Evolutionary conservation across 139 green algal species (phyloP).

Genomic region (Chlamydomonas sp.): DNA sequence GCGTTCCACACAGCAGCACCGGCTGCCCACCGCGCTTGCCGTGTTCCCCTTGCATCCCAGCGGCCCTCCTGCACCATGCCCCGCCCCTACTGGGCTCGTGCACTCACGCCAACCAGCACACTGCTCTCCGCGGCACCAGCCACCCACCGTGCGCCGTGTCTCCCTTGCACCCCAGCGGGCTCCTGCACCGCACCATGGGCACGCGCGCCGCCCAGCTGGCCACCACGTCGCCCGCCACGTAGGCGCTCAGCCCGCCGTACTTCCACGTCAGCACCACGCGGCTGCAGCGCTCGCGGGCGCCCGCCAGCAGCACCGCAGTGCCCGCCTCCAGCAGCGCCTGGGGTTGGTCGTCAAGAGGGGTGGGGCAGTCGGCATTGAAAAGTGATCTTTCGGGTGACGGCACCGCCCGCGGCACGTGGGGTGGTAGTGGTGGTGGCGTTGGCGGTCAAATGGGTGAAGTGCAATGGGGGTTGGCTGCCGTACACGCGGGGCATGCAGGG

Average conservation of each 20-base stretch:
- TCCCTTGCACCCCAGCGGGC: constrained; percentile 43
- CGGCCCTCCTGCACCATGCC: no score
- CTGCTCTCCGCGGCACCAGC: no score
- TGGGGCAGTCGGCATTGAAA: neutral
- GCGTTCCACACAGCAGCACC: no score
- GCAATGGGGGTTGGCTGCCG: neutral
- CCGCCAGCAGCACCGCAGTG: constrained; percentile 55
- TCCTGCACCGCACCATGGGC: constrained; percentile 62
- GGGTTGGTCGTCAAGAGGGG: neutral
- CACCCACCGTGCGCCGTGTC: constrained; percentile 38
- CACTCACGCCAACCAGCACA: no score
- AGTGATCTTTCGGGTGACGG: neutral
- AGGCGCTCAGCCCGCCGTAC: constrained; percentile 72
- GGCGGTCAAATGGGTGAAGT: neutral
- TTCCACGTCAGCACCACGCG: constrained; percentile 71
- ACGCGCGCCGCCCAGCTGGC: constrained; percentile 72
- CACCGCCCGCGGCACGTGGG: neutral
- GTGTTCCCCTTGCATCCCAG: no score
- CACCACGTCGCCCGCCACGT: constrained; percentile 78
- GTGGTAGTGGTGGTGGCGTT: neutral
- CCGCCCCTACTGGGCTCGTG: no score
- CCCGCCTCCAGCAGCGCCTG: constrained; percentile 53
- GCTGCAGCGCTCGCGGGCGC: constrained; percentile 54
- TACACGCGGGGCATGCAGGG: neutral
- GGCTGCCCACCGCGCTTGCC: no score